Evolutionary conservation across 768 basidiomycete genomes (phyloP).

Genomic region (Filobasidium floriforme): DNA sequence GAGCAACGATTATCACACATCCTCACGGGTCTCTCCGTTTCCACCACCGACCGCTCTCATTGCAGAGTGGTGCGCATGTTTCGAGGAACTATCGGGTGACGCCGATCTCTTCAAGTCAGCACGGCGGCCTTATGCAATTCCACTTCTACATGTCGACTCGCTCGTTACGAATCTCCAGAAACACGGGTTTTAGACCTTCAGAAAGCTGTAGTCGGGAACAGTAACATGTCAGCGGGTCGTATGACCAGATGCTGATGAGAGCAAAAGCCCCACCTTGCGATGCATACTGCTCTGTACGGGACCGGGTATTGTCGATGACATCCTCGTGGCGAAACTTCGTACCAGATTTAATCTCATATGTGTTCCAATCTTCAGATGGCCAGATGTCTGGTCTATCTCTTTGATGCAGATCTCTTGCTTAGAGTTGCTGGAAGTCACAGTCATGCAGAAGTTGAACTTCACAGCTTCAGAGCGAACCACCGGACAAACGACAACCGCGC

Average conservation of each 20-base stretch:
- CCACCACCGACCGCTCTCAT: slow-evolving; percentile 47
- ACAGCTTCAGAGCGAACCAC: too few species aligned
- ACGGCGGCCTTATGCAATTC: not conserved
- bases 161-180: slow-evolving; percentile 46
- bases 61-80: slow-evolving; percentile 46
- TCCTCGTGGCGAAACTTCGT: not conserved
- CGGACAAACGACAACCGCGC: too few species aligned
- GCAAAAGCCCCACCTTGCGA: slow-evolving; percentile 32
- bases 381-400: too few species aligned
- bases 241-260: not conserved
- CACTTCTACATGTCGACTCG: slow-evolving; percentile 20
- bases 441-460: too few species aligned
- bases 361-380: not conserved
- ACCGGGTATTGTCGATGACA: slow-evolving; percentile 27
- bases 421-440: too few species aligned
- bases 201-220: slow-evolving; percentile 38
- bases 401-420: too few species aligned
- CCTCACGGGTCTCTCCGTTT: slow-evolving; percentile 47
- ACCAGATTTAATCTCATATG: not conserved
- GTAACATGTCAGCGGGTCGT: not conserved
- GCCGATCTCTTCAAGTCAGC: not conserved
- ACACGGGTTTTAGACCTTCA: slow-evolving; percentile 39
- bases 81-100: slow-evolving; percentile 27
- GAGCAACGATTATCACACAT: not conserved
- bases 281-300: slow-evolving; percentile 44